phyloP scores from a whole-genome alignment of 805 yeast species.

The Saccharomycopsis sp. region DNA sequence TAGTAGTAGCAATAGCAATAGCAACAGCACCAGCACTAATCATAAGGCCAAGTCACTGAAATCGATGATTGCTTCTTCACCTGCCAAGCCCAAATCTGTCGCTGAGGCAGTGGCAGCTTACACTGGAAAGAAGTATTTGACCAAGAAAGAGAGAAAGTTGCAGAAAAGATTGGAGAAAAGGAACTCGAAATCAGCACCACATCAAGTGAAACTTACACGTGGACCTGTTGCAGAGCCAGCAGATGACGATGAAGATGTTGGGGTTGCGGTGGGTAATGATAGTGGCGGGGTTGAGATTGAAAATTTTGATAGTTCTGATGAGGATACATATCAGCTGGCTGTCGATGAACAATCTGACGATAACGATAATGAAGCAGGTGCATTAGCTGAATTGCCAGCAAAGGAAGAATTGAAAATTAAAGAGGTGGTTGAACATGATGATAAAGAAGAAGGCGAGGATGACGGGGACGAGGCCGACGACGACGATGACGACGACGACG shows the following conservation, averaged over 20 bases:
- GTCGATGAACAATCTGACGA: slow-evolving; percentile 25
- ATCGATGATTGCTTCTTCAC: not conserved
- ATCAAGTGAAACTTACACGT: slow-evolving; percentile 10
- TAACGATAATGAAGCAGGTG: slow-evolving; percentile 17
- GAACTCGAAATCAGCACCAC: not conserved
- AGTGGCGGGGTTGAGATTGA: slow-evolving; percentile 8
- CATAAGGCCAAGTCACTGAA: not conserved
- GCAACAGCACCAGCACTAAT: not conserved
- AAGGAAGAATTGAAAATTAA: slow-evolving; percentile 25
- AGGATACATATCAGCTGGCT: slow-evolving; percentile 28
- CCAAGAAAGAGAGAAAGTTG: slow-evolving; percentile 37
- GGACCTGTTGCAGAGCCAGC: slow-evolving; percentile 27
- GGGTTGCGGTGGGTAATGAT: slow-evolving; percentile 4
- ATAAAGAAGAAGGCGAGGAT: slow-evolving; percentile 25
- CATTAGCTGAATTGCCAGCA: slow-evolving; percentile 29
- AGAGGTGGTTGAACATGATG: slow-evolving; percentile 24
- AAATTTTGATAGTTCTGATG: slow-evolving; percentile 25
- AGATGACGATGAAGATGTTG: slow-evolving; percentile 31
- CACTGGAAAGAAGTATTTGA: slow-evolving; percentile 46
- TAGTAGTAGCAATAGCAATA: not conserved
- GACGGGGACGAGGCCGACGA: slow-evolving; percentile 26
- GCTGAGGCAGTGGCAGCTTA: slow-evolving; percentile 55
- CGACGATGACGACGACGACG: slow-evolving; percentile 15
- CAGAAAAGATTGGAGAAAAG: not conserved
- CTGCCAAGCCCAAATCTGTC: slow-evolving; percentile 34